Conservation (phyloP, 306 rosid species). For the Cicer cuneatum region DNA sequence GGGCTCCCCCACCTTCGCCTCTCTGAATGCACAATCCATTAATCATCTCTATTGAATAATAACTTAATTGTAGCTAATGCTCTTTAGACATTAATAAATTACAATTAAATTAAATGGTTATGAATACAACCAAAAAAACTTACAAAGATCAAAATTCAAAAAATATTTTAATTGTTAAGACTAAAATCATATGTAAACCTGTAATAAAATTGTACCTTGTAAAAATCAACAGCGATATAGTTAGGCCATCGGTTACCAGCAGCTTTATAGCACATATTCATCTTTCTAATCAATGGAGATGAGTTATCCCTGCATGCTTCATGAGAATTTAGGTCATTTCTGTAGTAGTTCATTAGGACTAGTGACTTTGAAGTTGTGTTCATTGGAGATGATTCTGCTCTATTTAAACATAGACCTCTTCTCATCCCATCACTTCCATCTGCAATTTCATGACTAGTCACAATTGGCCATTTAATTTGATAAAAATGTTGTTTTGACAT, state of each 20-base stretch:
- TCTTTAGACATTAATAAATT: no score
- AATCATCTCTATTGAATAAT: slow-evolving; percentile 5
- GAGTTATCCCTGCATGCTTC: slow-evolving; percentile 46
- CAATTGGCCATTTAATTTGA: no score
- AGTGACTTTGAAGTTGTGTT: slow-evolving; percentile 55
- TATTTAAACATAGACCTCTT: slow-evolving; percentile 60
- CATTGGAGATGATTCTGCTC: slow-evolving; percentile 69
- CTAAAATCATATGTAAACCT: no score
- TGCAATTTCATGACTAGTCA: slow-evolving; percentile 25
- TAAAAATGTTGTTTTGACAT: no score
- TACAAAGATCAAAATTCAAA: no score
- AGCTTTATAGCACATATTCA: slow-evolving; percentile 33
- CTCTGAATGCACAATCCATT: slow-evolving; percentile 34
- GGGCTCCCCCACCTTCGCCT: slow-evolving; percentile 46
- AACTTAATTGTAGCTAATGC: not conserved
- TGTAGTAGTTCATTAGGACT: slow-evolving; percentile 42
- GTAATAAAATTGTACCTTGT: slow-evolving; percentile 33
- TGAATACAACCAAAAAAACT: no score
- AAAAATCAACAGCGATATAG: slow-evolving; percentile 44
- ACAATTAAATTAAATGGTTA: not conserved
- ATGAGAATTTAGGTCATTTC: slow-evolving; percentile 35
- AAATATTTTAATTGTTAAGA: no score
- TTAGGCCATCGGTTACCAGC: slow-evolving; percentile 52
- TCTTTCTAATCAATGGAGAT: slow-evolving; percentile 40
- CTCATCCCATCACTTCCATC: slow-evolving; percentile 73